phyloP scores from a whole-genome alignment of 257 asterid genomes.

The Gentiana dahurica region DNA sequence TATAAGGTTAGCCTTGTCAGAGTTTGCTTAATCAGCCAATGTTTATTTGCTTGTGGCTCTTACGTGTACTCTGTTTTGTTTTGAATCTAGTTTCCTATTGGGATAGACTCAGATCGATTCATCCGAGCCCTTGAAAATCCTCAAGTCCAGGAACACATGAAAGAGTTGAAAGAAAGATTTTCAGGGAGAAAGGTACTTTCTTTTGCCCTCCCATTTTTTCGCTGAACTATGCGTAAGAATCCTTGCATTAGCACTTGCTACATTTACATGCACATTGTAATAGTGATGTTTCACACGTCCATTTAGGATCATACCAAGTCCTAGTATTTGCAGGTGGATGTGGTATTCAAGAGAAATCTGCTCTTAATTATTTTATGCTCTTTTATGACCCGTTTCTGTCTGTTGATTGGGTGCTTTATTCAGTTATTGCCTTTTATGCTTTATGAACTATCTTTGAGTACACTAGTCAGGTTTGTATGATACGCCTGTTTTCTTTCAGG shows the following conservation, averaged over 20 bases:
- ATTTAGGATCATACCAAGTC: too few species aligned
- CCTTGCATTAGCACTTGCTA: background rate
- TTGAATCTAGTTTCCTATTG: conserved; percentile 70
- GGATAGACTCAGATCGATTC: conserved; percentile 88
- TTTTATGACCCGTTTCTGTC: background rate
- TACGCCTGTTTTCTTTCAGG: conserved; percentile 27
- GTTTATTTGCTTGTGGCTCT: conserved; percentile 5
- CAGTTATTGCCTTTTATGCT: too few species aligned
- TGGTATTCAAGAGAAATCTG: too few species aligned
- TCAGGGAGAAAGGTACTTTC: conserved; percentile 63
- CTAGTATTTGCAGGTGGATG: too few species aligned
- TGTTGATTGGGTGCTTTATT: background rate
- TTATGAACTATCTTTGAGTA: too few species aligned
- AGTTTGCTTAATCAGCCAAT: conserved; percentile 1
- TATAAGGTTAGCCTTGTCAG: conserved; percentile 2
- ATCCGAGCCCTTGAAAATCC: conserved; percentile 62
- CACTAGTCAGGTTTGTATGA: background rate
- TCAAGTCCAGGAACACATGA: conserved; percentile 51
- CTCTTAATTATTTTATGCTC: too few species aligned
- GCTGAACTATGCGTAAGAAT: background rate
- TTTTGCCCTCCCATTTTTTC: conserved; percentile 8
- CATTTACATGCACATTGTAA: too few species aligned
- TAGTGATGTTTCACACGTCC: too few species aligned
- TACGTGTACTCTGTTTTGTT: conserved; percentile 13
- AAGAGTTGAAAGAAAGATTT: conserved; percentile 66